These are phyloP conservation scores for Casuarina cunninghamiana DNA, from an alignment of 306 rosid genomes.

Conservation along the genomic window DNA sequence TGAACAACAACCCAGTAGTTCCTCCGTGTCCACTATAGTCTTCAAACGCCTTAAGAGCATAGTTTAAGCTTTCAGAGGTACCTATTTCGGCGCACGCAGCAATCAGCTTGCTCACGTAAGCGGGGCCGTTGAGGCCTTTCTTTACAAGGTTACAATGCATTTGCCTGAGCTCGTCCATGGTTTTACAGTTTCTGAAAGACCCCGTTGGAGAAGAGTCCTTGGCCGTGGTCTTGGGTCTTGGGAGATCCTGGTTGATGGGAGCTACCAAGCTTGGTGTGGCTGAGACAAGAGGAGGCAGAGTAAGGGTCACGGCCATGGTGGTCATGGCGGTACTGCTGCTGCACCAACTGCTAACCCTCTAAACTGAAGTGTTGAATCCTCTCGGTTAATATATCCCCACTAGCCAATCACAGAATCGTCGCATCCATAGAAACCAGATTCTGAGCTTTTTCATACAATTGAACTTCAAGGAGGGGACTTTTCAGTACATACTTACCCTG, in stretches of 20 bases:
- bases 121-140: conserved; percentile 45
- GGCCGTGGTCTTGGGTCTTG: conserved; percentile 23
- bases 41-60: conserved; percentile 46
- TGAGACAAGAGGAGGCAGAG: conserved; percentile 31
- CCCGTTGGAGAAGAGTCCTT: conserved; percentile 27
- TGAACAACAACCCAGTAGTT: conserved; percentile 33
- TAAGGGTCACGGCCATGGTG: conserved; percentile 45
- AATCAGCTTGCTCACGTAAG: conserved; percentile 44
- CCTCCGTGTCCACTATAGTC: conserved; percentile 30
- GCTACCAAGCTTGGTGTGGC: conserved; percentile 31
- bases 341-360: too few relatives aligned
- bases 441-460: too few relatives aligned
- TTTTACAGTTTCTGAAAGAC: conserved; percentile 45
- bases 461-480: too few relatives aligned
- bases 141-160: conserved; percentile 56
- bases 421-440: too few relatives aligned
- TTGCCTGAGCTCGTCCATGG: conserved; percentile 58
- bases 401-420: too few relatives aligned
- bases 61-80: conserved; percentile 54
- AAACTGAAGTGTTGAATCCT: too few relatives aligned
- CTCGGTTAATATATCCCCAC: too few relatives aligned
- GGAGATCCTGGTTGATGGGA: conserved; percentile 30
- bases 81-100: conserved; percentile 51
- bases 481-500: too few relatives aligned
- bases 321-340: not conserved